Conservation (phyloP, 345 rosid species). For the Rubroshorea leprosula region DNA sequence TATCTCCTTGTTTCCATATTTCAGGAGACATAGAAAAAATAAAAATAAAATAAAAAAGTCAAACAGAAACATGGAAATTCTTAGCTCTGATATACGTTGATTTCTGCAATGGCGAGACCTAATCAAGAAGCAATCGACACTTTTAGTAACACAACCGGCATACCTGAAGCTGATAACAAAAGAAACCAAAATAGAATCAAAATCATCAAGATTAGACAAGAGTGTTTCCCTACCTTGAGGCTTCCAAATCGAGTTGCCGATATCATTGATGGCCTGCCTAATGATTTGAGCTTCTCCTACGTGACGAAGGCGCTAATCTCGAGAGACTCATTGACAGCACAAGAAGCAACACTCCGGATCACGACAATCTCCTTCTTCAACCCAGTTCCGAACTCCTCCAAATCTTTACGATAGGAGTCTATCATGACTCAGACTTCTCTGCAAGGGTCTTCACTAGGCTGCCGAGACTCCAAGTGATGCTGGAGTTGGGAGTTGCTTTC, state of each 20-base stretch:
- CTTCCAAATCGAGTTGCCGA: conserved; percentile 67
- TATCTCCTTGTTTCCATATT: neutral
- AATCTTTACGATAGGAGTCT: conserved; percentile 57
- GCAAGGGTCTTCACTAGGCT: conserved; percentile 43
- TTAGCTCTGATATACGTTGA: neutral
- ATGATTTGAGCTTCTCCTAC: conserved; percentile 73
- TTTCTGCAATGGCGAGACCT: conserved; percentile 52
- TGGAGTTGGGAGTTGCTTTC: neutral
- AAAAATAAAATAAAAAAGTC: neutral
- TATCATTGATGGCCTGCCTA: conserved; percentile 71
- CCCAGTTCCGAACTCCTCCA: conserved; percentile 69
- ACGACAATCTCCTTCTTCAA: conserved; percentile 56
- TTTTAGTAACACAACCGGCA: conserved; percentile 83
- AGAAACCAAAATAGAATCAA: conserved; percentile 18
- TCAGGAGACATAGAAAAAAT: no score
- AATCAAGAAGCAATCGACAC: conserved; percentile 80
- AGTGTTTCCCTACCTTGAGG: conserved; percentile 57
- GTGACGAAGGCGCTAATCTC: conserved; percentile 71
- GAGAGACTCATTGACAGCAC: conserved; percentile 64
- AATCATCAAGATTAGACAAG: conserved; percentile 21
- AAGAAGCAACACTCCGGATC: conserved; percentile 67
- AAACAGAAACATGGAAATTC: neutral
- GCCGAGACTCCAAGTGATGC: conserved; percentile 47
- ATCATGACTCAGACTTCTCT: conserved; percentile 61
- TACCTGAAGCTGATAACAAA: conserved; percentile 47